Evolutionary conservation across 768 basidiomycete genomes (phyloP).

Genomic region (Boletellus emodensis): DNA sequence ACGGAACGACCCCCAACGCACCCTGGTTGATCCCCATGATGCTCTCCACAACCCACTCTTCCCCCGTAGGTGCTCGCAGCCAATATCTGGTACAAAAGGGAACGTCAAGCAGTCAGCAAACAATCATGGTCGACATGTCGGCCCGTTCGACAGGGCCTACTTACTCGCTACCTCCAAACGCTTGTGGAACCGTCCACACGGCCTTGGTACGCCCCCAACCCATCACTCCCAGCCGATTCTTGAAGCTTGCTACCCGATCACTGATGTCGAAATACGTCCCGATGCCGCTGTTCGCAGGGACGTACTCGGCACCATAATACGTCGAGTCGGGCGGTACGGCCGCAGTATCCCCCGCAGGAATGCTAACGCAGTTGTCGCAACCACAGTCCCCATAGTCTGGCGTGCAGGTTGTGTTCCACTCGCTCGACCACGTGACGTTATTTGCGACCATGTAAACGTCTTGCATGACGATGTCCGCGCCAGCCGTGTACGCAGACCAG

Average conservation of each 20-base stretch:
- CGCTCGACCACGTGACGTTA: slow-evolving; percentile 59
- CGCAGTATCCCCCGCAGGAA: slow-evolving; percentile 38
- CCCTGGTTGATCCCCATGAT: slow-evolving; percentile 71
- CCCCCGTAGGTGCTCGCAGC: slow-evolving; percentile 60
- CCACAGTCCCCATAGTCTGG: slow-evolving; percentile 70
- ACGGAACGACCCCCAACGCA: slow-evolving; percentile 47
- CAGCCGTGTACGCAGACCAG: slow-evolving; percentile 55
- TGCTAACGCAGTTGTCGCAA: slow-evolving; percentile 55
- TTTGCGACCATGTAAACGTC: slow-evolving; percentile 50
- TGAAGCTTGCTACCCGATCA: slow-evolving; percentile 62
- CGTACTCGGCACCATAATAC: slow-evolving; percentile 7
- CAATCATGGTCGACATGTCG: too few species aligned
- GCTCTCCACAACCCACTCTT: slow-evolving; percentile 64
- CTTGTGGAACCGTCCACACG: slow-evolving; percentile 80
- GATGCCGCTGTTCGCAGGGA: slow-evolving; percentile 30
- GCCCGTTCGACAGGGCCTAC: slow-evolving; percentile 18
- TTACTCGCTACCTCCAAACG: slow-evolving; percentile 47
- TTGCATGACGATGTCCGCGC: slow-evolving; percentile 69
- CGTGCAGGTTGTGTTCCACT: slow-evolving; percentile 63
- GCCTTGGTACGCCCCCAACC: slow-evolving; percentile 68
- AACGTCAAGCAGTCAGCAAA: not conserved
- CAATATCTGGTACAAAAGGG: slow-evolving; percentile 43
- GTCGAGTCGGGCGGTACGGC: slow-evolving; percentile 27
- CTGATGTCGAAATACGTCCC: slow-evolving; percentile 61
- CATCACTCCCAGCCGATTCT: slow-evolving; percentile 47